Conservation (phyloP, 208 protist genomes). For the Leishmania braziliensis region DNA sequence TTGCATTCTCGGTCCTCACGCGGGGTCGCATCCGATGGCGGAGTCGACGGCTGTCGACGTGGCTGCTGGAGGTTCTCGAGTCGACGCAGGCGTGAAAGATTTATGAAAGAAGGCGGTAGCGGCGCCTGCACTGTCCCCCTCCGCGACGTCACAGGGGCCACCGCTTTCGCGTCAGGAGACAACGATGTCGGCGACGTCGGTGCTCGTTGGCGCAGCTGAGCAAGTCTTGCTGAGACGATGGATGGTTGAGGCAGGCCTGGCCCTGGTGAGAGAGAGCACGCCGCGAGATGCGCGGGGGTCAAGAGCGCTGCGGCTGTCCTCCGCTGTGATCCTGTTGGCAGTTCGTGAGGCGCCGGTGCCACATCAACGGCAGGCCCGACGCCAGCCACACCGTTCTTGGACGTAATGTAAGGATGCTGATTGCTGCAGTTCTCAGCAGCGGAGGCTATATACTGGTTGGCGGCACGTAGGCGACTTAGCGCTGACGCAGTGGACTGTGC, state of each 20-base stretch:
- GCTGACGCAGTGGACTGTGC: neutral
- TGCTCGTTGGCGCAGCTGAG: constrained; percentile 15
- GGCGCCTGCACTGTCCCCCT: neutral
- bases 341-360: neutral
- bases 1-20: too few species aligned
- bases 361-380: neutral
- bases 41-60: neutral
- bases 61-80: neutral
- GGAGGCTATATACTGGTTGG: neutral
- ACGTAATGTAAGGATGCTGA: neutral
- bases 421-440: neutral
- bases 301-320: neutral
- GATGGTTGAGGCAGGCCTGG: neutral
- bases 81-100: neutral
- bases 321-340: neutral
- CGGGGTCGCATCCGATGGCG: neutral
- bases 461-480: constrained; percentile 6
- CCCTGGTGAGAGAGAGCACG: neutral
- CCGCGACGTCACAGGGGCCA: neutral
- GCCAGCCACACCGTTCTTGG: neutral
- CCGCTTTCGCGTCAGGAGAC: too few species aligned
- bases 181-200: neutral
- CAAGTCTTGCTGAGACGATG: neutral
- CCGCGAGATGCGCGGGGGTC: neutral
- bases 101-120: neutral